These are phyloP conservation scores for Epichloe hybrida DNA, from an alignment of 2,329 filamentous ascomycete genomes.

Conservation along the genomic window DNA sequence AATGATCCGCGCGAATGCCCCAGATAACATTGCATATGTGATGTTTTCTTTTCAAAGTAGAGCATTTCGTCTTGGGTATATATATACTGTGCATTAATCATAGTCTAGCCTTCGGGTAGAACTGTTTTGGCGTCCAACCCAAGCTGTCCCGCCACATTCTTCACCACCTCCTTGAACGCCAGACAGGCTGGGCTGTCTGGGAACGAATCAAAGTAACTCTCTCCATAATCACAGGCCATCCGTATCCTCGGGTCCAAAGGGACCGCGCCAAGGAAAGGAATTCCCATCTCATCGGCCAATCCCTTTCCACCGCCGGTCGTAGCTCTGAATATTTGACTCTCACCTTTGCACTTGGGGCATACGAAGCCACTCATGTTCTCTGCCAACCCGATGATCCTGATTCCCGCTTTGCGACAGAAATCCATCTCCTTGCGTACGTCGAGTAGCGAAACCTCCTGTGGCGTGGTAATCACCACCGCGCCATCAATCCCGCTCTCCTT, in stretches of 20 bases:
- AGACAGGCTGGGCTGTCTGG: slow-evolving; percentile 83
- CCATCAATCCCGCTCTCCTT: slow-evolving; percentile 88
- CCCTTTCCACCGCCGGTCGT: slow-evolving; percentile 77
- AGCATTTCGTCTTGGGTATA: not conserved
- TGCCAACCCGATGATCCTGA: slow-evolving; percentile 74
- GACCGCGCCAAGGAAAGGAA: slow-evolving; percentile 81
- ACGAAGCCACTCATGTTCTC: slow-evolving; percentile 99
- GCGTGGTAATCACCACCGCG: slow-evolving; percentile 84
- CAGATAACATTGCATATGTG: not conserved
- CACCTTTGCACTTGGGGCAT: slow-evolving; percentile 77
- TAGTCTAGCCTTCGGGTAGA: slow-evolving; percentile 26
- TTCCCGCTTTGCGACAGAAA: slow-evolving; percentile 90
- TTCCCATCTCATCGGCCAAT: slow-evolving; percentile 71
- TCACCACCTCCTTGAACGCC: slow-evolving; percentile 71
- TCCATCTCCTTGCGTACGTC: slow-evolving; percentile 97
- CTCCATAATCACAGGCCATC: slow-evolving; percentile 92
- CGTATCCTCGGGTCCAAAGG: slow-evolving; percentile 88
- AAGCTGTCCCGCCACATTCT: slow-evolving; percentile 51
- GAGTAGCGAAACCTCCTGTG: slow-evolving; percentile 82
- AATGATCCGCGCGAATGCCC: not conserved
- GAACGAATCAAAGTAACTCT: slow-evolving; percentile 91
- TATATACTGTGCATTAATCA: slow-evolving; percentile 4
- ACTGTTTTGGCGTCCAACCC: slow-evolving; percentile 46
- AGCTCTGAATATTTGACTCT: slow-evolving; percentile 75
- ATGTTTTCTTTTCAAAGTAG: not conserved